These are phyloP conservation scores for Kalaharituber pfeilii DNA, from an alignment of 2,329 filamentous ascomycete genomes.

Conservation along the genomic window DNA sequence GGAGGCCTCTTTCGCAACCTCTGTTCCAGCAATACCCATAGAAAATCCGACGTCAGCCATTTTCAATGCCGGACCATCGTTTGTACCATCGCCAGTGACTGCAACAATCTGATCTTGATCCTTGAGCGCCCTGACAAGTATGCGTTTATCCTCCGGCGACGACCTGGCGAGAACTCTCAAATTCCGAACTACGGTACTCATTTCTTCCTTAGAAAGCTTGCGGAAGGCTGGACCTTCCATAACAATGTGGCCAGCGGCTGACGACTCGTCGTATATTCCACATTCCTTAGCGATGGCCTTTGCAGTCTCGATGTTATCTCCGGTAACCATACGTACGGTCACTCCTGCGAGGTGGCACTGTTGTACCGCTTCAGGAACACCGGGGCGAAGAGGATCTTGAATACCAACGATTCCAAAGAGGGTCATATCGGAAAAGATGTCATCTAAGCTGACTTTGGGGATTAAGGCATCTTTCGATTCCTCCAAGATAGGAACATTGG, in stretches of 20 bases:
- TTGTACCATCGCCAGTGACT: conserved; percentile 49
- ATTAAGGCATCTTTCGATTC: conserved; percentile 33
- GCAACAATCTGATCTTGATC: conserved; percentile 29
- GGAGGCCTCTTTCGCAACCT: conserved; percentile 52
- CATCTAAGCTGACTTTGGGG: conserved; percentile 46
- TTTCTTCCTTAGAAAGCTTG: conserved; percentile 40
- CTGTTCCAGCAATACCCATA: conserved; percentile 50
- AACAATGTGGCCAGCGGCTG: conserved; percentile 38
- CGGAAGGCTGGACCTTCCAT: conserved; percentile 55
- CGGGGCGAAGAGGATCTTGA: conserved; percentile 52
- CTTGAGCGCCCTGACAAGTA: conserved; percentile 40
- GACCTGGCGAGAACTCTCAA: conserved; percentile 49
- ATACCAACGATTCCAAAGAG: conserved; percentile 58
- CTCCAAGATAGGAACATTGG: conserved; percentile 36
- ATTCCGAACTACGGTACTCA: conserved; percentile 40
- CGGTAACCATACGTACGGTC: conserved; percentile 56
- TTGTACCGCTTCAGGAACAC: conserved; percentile 49
- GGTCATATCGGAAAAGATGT: conserved; percentile 53
- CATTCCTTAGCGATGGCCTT: conserved; percentile 57
- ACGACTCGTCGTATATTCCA: conserved; percentile 37
- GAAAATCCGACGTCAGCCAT: conserved; percentile 51
- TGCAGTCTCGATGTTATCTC: conserved; percentile 54
- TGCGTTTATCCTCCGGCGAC: conserved; percentile 48
- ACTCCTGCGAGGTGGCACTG: conserved; percentile 53
- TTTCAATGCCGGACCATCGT: conserved; percentile 48